Evolutionary conservation across 2,329 filamentous ascomycete genomes (phyloP).

Genomic region (Pseudocercospora ulei): DNA sequence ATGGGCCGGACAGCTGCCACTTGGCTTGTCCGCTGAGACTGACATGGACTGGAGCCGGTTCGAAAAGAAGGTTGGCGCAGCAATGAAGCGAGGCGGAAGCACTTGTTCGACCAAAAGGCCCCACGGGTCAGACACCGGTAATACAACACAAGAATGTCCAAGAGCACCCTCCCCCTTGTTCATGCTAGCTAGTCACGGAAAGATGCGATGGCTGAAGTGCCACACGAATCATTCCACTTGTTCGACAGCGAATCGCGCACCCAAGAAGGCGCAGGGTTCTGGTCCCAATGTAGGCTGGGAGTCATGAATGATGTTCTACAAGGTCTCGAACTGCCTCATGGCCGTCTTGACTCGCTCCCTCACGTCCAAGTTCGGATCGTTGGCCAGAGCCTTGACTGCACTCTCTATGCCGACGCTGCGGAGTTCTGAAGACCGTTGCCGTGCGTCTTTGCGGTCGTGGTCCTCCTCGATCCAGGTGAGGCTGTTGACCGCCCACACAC

Average conservation of each 20-base stretch:
- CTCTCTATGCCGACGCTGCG: slow-evolving; percentile 49
- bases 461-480: slow-evolving; percentile 73
- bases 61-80: no score
- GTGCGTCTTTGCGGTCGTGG: slow-evolving; percentile 55
- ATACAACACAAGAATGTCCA: no score
- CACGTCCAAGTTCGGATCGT: slow-evolving; percentile 69
- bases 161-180: no score
- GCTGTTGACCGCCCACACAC: slow-evolving; percentile 79
- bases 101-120: no score
- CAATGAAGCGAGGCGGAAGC: no score
- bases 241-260: neutral
- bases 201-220: no score
- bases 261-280: neutral
- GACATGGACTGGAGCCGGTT: no score
- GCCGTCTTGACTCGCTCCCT: slow-evolving; percentile 75
- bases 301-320: slow-evolving; percentile 13
- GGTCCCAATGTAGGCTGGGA: neutral
- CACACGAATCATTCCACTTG: no score
- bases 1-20: no score
- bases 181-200: no score
- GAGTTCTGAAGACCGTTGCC: slow-evolving; percentile 58
- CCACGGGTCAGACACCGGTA: no score
- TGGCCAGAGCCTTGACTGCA: slow-evolving; percentile 27
- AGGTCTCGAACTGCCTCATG: slow-evolving; percentile 54
- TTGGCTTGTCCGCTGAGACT: no score